Conservation (phyloP, 805 yeast genomes). For the Starmerella etchellsii region DNA sequence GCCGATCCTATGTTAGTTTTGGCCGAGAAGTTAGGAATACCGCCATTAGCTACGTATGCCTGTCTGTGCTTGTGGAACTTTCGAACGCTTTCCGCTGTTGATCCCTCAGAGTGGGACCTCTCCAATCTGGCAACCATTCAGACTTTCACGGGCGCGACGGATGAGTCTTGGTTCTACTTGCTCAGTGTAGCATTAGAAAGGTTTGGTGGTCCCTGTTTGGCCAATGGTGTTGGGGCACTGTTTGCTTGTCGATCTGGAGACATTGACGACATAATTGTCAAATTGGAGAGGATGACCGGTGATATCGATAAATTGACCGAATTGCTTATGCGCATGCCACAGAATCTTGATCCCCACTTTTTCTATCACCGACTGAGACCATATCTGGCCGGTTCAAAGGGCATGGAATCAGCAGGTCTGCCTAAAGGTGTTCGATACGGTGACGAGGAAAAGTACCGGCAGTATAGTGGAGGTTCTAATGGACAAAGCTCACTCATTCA, state of each 20-base stretch:
- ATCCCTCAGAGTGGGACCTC: constrained; percentile 35
- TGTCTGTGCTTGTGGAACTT: constrained; percentile 83
- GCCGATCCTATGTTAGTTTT: constrained; percentile 58
- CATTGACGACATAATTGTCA: constrained; percentile 30
- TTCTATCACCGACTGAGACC: constrained; percentile 82
- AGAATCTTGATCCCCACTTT: constrained; percentile 87
- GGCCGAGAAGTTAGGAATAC: constrained; percentile 51
- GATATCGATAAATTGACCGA: constrained; percentile 61
- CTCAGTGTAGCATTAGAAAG: constrained; percentile 79
- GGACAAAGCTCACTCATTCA: constrained; percentile 88
- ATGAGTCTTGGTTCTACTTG: constrained; percentile 87
- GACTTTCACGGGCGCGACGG: constrained; percentile 81
- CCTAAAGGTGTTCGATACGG: constrained; percentile 72
- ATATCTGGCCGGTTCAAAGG: constrained; percentile 85
- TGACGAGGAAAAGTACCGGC: constrained; percentile 40
- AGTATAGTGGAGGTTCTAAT: constrained; percentile 80
- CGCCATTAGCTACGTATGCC: constrained; percentile 82
- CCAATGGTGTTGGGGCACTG: constrained; percentile 56
- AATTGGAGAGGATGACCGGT: constrained; percentile 58
- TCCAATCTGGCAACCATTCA: constrained; percentile 63
- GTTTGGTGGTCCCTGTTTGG: constrained; percentile 60
- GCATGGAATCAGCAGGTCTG: constrained; percentile 77
- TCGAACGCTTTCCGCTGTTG: constrained; percentile 34
- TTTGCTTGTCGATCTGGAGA: constrained; percentile 40
- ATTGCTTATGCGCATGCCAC: constrained; percentile 69